Evolutionary conservation across 306 rosid genomes (phyloP), one percentile per base, ranked within the genome.

Genomic region (Dicorynia guianensis): DNA sequence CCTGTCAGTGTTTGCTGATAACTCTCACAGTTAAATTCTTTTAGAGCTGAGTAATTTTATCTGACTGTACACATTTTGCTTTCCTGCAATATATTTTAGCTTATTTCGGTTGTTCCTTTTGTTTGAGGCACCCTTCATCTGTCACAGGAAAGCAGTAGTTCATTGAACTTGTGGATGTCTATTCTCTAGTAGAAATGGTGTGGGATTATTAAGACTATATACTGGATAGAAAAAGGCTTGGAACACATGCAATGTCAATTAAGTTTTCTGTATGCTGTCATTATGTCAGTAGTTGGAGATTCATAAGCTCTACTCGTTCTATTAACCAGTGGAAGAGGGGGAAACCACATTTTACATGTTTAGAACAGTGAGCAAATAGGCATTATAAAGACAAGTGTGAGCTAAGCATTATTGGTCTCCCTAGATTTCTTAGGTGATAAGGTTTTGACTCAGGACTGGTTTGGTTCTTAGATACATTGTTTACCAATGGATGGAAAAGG

Each of bases 81-180:
- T 76, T 59, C 66, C 14, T 59, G 38, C 78, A 63, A 44, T 48
- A 53, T 81, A 15, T 73, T 69, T 36, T 69, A 68, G 53, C 70
- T 44, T 36, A 67, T 73, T 47, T 67, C 50, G 34, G 25, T 70
- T 70, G 52, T 57, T 64, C 50, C 68, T 11, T 20, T 35, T 78
- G 67, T 79, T 12, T 2, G 20, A 74, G 52, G 43, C 67, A 39
- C 18, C 71, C 66, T 72, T 61, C 61, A 11, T 35, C 42, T 56
- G 76, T 78, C 47, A 6, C 14, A 57, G 47, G 67, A 66, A 75
- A 69, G 38, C 59, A 53, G 54, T 66, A 59, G 63, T 59, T 78
- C 57, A 58, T 8, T 74, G 56, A 77, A 68, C 65, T 36, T 65
- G 64, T 65, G 64, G 65, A 43, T 54, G 40, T 38, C 14, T 50